Evolutionary conservation across 257 asterid genomes (phyloP).

Genomic region (Solanum chilense): DNA sequence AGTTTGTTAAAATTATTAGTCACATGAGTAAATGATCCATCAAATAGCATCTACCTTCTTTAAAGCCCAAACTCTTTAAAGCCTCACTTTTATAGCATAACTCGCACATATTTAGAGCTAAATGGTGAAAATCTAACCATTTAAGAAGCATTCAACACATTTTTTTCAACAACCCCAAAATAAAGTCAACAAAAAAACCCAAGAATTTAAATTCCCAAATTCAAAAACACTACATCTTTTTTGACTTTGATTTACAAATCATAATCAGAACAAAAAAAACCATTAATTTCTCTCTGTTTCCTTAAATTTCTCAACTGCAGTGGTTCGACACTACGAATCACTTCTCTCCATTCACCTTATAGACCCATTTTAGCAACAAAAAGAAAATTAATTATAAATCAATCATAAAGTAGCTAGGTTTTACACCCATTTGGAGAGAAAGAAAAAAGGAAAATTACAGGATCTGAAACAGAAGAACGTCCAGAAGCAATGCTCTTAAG

Average conservation of each 20-base stretch:
- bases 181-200: background rate
- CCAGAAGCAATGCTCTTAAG: conserved; percentile 88
- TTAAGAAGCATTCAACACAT: background rate
- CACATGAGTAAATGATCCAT: background rate
- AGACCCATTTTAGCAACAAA: background rate
- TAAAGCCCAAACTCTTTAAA: background rate
- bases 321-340: background rate
- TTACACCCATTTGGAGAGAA: background rate
- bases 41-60: background rate
- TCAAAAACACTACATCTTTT: background rate
- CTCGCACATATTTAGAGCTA: background rate
- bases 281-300: background rate
- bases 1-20: background rate
- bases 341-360: background rate
- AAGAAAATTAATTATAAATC: background rate
- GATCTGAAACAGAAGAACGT: conserved; percentile 75
- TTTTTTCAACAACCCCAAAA: background rate
- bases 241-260: background rate
- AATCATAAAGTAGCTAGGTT: background rate
- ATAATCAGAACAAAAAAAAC: background rate
- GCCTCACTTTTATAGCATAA: background rate
- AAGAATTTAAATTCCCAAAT: background rate
- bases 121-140: background rate
- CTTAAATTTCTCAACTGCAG: background rate
- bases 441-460: conserved; percentile 29